Evolutionary conservation across 1,284 basidiomycete species (phyloP), one percentile per base, ranked within the genome.

Genomic region (Pseudozyma sp.): DNA sequence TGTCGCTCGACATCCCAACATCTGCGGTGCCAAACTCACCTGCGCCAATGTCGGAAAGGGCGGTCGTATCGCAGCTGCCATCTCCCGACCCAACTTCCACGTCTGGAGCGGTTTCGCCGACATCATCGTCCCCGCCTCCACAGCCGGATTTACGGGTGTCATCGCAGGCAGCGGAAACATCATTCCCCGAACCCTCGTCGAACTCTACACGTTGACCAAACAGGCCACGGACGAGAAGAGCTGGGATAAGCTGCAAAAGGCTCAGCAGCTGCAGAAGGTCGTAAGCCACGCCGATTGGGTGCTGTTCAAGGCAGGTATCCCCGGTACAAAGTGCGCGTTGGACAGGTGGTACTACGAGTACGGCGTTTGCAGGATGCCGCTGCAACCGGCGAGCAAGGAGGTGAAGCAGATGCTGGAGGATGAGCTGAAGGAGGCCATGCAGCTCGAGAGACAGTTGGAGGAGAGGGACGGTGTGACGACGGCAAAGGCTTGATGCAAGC

Each of bases 1-100:
- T 75, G 89, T 96, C 54, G 92, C 92, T 3, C 84, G 84, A 29
- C 93, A 95, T 82, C 92, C 92, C 11, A 94, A 94, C 86, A 93
- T 94, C 78, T 90, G 89, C 80, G 94, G 94, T 34, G 90, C 94
- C 66, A 96, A 85, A 86, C 88, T 94, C 45, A 93, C 92, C 33
- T 95, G 94, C 81, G 93, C 92, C 44, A 92, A 92, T 72, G 92
- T 96, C 65, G 94, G 94, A 58, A 96, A 96, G 86, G 88, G 94
- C 76, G 92, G 91, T 29, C 89, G 94, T 61, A 91, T 96, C 73
- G 90, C 90, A 46, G 89, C 89, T 34, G 87, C 88, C 5, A 89
- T 93, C 7, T 88, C 85, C 14, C 39, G 64, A 31, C 54, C 59
- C 29, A 39, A 37, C 9, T 75, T 79, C 77, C 71, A 68, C 39